phyloP scores from a whole-genome alignment of 164 flowering plant species.

The Houttuynia cordata region DNA sequence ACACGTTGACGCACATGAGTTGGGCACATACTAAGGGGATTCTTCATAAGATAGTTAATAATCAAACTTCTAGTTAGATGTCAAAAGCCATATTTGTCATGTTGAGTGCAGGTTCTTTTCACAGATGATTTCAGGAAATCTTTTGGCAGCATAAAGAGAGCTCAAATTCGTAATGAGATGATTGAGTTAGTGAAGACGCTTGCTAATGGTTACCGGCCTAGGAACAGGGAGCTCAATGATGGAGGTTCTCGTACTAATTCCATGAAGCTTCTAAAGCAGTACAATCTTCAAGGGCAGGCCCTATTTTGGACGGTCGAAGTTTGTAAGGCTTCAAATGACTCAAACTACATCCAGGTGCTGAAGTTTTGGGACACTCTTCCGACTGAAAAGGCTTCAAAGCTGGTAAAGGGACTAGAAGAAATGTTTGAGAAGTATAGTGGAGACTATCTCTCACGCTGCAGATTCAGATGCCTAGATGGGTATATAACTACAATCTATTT shows the following conservation, averaged over 20 bases:
- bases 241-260: conserved; percentile 9
- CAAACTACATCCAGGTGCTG: conserved; percentile 20
- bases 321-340: conserved; percentile 2
- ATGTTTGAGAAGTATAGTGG: conserved; percentile 5
- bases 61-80: not conserved
- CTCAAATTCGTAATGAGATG: conserved; percentile 8
- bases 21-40: too few relatives aligned
- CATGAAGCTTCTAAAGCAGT: conserved; percentile 17
- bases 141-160: conserved; percentile 6
- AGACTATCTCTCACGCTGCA: conserved; percentile 42
- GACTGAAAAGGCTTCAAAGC: conserved; percentile 34
- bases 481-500: conserved; percentile 17
- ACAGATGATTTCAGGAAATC: conserved; percentile 21
- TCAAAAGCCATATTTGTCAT: not conserved
- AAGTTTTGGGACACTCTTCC: conserved; percentile 69
- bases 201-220: conserved; percentile 30
- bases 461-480: conserved; percentile 40
- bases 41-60: too few relatives aligned
- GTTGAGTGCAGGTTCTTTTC: conserved; percentile 19
- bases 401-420: conserved; percentile 17
- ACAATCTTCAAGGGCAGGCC: conserved; percentile 13
- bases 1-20: too few relatives aligned
- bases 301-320: conserved; percentile 35
- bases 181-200: conserved; percentile 20
- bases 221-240: not conserved